Evolutionary conservation across 1,284 basidiomycete genomes (phyloP), one percentile per base, ranked within the genome.

Genomic region (Marasmius fiardii): DNA sequence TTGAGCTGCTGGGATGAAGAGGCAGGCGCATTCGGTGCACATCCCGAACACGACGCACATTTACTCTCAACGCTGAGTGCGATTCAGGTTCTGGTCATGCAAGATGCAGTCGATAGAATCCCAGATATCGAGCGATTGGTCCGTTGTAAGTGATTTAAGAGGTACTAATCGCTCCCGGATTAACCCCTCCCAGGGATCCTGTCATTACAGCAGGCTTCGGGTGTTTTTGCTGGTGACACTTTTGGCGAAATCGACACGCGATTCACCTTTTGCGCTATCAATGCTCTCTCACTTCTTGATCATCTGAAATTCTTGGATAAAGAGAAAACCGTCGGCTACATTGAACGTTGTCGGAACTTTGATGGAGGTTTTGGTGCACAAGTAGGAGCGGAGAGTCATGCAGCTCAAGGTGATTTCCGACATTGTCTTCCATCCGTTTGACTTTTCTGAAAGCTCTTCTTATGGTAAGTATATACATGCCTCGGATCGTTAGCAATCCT

Each of bases 391-490:
- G 96, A 99, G 74, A 94, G 89, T 61, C 96, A 98, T 73, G 86
- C 95, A 6, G 92, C 82, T 0, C 93, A 95, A 81, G 92, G 95
- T 95, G 55, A 44, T 79, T 65, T 41, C 39, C 31, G 28, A 12
- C 12, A 28, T 51, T 24, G 21, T 37, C 28, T 16, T 28, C 48
- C 4, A 43, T 52, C n/a, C 2, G 31, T 28, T 21, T 58, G 21
- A 52, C 10, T 53, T 45, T 41, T 26, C 51, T 20, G 23, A 26
- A 24, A 54, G 28, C 28, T 31, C n/a, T n/a, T n/a, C n/a, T n/a
- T n/a, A n/a, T n/a, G n/a, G n/a, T n/a, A n/a, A 96, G 96, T 96
- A 0, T 98, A 90, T 71, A 92, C 95, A 1, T 97, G 93, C 65
- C 81, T 92, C 0, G 94, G 86, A 0, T 83, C 94, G 0, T 78